These are phyloP conservation scores for Podaxis pistillaris DNA, from an alignment of 768 basidiomycete species.

Conservation along the genomic window DNA sequence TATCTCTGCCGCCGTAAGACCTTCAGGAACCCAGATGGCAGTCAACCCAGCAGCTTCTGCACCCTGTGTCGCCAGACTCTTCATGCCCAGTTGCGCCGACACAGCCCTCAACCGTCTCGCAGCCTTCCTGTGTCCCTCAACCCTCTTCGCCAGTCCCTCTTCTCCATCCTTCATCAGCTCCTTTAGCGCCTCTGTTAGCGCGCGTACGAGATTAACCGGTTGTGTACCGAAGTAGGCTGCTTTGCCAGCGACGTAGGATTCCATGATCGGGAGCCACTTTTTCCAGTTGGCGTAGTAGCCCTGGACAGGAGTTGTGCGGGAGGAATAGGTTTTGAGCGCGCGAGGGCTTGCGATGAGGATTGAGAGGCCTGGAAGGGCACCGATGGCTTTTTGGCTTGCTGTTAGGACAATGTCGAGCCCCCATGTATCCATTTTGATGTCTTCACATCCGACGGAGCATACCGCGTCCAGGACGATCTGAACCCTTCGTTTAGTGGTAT, in stretches of 20 bases:
- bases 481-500: neutral
- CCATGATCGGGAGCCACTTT: slow-evolving; percentile 88
- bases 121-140: slow-evolving; percentile 64
- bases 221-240: slow-evolving; percentile 89
- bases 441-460: slow-evolving; percentile 90
- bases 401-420: slow-evolving; percentile 78
- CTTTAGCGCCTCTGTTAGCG: slow-evolving; percentile 73
- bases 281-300: slow-evolving; percentile 84
- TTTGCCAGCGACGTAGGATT: slow-evolving; percentile 71
- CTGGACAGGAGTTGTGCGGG: slow-evolving; percentile 5
- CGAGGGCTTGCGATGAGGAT: slow-evolving; percentile 72
- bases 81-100: slow-evolving; percentile 63
- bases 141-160: slow-evolving; percentile 67
- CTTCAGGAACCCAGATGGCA: slow-evolving; percentile 80
- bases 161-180: slow-evolving; percentile 57
- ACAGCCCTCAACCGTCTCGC: slow-evolving; percentile 63
- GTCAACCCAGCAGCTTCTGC: slow-evolving; percentile 81
- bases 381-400: slow-evolving; percentile 85
- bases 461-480: slow-evolving; percentile 82
- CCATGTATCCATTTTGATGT: slow-evolving; percentile 88
- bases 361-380: slow-evolving; percentile 83
- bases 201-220: slow-evolving; percentile 83
- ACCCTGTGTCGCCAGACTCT: slow-evolving; percentile 55
- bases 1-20: slow-evolving; percentile 63
- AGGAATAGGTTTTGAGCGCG: slow-evolving; percentile 49